Evolutionary conservation across 2,329 filamentous ascomycete genomes (phyloP).

Genomic region (Westerdykella aurantiaca): DNA sequence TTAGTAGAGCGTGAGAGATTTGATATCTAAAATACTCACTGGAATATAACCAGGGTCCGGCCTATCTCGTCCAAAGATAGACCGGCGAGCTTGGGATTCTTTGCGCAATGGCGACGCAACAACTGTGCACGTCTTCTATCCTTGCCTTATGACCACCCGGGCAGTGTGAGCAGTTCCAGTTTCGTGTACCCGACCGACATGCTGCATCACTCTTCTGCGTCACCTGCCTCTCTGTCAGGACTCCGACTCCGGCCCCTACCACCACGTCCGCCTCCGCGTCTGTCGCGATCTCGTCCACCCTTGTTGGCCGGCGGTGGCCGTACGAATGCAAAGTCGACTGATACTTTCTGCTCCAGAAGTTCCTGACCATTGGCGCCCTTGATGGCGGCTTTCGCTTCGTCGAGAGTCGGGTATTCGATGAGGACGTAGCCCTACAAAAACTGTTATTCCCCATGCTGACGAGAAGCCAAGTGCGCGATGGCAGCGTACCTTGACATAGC

Average conservation of each 20-base stretch:
- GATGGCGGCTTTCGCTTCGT: conserved; percentile 76
- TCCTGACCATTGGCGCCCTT: conserved; percentile 72
- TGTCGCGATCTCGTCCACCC: conserved; percentile 32
- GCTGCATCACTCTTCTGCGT: conserved; percentile 23
- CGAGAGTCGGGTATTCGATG: conserved; percentile 75
- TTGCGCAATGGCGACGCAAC: background rate
- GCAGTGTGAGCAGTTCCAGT: no score
- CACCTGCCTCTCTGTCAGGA: conserved; percentile 36
- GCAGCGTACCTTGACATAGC: conserved; percentile 70
- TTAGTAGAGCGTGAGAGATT: no score
- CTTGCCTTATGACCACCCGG: background rate
- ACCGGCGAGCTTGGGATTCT: conserved; percentile 1
- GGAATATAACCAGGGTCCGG: background rate
- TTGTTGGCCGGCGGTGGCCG: conserved; percentile 61
- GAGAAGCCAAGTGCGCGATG: background rate
- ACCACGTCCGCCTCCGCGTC: conserved; percentile 26
- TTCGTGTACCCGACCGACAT: no score
- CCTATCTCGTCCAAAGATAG: background rate
- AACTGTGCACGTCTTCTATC: background rate
- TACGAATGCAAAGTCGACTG: conserved; percentile 81
- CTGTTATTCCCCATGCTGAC: background rate
- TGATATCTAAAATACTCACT: background rate
- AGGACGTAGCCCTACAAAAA: conserved; percentile 66
- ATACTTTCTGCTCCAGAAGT: conserved; percentile 72
- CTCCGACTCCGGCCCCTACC: conserved; percentile 41